These are phyloP conservation scores for Agrostemma githago DNA, from an alignment of 148 eudicot species.

Conservation along the genomic window DNA sequence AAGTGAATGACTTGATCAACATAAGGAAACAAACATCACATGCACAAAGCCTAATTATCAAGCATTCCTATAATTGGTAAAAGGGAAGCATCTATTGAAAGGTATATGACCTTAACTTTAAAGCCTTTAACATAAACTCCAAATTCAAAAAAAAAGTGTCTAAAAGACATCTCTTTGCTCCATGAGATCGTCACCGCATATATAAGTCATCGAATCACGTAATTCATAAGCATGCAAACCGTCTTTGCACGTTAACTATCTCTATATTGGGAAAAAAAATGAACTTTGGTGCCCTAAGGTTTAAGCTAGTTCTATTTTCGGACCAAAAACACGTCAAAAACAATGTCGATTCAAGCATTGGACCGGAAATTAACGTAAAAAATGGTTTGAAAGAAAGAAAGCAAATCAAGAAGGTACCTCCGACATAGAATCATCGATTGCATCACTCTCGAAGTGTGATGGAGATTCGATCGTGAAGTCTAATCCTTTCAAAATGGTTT, in stretches of 20 bases:
- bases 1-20: background rate
- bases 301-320: no score
- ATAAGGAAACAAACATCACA: background rate
- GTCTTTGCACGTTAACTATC: background rate
- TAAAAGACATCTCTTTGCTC: background rate
- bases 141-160: conserved; percentile 7
- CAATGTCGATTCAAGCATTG: background rate
- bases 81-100: background rate
- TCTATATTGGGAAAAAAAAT: no score
- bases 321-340: background rate
- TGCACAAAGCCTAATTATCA: conserved; percentile 4
- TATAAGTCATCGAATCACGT: background rate
- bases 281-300: background rate
- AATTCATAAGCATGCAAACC: background rate
- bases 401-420: conserved; percentile 47
- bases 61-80: conserved; percentile 5
- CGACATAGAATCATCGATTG: conserved; percentile 61
- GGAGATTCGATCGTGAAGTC: conserved; percentile 58
- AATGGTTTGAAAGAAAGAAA: conserved; percentile 1
- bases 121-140: background rate
- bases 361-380: background rate
- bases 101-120: conserved; percentile 5
- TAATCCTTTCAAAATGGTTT: conserved; percentile 70
- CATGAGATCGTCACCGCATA: background rate
- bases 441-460: conserved; percentile 50